A percentile compares a stretch with the other conserved stretches of the same genome.
Conservation (phyloP, 2,329 filamentous ascomycete genomes). For the Hirsutella minnesotensis region DNA sequence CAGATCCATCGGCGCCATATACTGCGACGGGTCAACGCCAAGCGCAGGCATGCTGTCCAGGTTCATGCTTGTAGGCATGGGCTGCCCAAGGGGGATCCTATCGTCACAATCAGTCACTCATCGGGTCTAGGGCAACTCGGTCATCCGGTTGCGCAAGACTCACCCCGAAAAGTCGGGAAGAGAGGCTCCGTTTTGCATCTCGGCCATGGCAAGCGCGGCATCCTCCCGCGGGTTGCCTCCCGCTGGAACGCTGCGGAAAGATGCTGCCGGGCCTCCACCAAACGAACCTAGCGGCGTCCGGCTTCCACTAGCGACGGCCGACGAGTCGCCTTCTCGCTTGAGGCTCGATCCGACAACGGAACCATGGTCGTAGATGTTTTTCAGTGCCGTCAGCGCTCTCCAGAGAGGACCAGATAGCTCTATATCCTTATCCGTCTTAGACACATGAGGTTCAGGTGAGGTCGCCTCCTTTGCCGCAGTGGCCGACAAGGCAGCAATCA, state of each 20-base stretch:
- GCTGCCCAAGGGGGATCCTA: conserved; percentile 24
- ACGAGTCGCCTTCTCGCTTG: conserved; percentile 36
- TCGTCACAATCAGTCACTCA: neutral
- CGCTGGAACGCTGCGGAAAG: conserved; percentile 13
- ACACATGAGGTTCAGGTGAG: conserved; percentile 40
- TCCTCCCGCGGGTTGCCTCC: conserved; percentile 44
- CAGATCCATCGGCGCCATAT: conserved; percentile 56
- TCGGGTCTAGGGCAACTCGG: neutral
- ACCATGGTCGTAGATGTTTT: conserved; percentile 56
- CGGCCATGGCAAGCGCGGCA: conserved; percentile 52
- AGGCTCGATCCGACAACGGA: conserved; percentile 38
- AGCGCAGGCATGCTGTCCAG: conserved; percentile 35
- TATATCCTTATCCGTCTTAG: conserved; percentile 46
- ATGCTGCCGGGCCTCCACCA: conserved; percentile 10
- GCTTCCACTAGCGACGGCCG: conserved; percentile 31
- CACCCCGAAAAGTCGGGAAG: conserved; percentile 34
- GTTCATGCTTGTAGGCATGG: conserved; percentile 19
- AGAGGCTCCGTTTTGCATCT: conserved; percentile 46
- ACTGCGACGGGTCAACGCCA: conserved; percentile 43
- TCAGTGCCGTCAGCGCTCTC: conserved; percentile 47
- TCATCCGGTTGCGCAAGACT: too few relatives aligned
- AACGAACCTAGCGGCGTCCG: conserved; percentile 27
- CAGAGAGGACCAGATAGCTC: conserved; percentile 50
- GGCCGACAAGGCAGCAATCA: conserved; percentile 51
- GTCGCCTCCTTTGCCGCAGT: conserved; percentile 50